Evolutionary conservation across 129 eudicot genomes (phyloP), one percentile per base, ranked within the genome.

Genomic region (Rutidosis leptorrhynchoides): DNA sequence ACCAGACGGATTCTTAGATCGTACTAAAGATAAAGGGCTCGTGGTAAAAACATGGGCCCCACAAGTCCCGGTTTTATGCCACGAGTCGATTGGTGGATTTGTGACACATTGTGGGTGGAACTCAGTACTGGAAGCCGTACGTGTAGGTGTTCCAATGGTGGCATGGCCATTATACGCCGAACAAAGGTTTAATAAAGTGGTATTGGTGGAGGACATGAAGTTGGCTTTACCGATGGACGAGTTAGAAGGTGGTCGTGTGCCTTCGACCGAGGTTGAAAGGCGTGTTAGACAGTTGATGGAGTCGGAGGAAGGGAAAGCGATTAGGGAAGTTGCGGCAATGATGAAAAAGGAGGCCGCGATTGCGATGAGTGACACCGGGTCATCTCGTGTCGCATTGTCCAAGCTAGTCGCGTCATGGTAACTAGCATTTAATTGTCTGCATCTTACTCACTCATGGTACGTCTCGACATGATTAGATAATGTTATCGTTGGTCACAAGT

Each of bases 81-180:
- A 80, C 32, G 11, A 58, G n/a, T 72, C 83, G 0, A 27, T 86
- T 1, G 85, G 83, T n/a, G 80, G 88, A 30, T 85, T 85, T 15
- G 63, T 85, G 78, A 77, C 90, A 1, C 90, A 83, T 14, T 81
- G 86, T 7, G 84, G 86, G 58, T 84, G 90, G 86, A 84, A 81
- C 59, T 83, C 89, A 4, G 75, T 83, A 1, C 29, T 80, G 20
- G 85, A 84, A 33, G 85, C 85, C 0, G 53, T 81, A 19, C 40
- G 79, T 35, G 65, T 60, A 0, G 84, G 90, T 2, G 79, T 85
- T 19, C 90, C 90, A 7, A 79, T 85, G 82, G 65, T 82, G 33
- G 84, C 77, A 0, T 64, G 84, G 74, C 88, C 88, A 5, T 77
- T 80, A 17, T 86, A 77, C 51, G 65, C 80, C 0, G 93, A 86